Base-by-base conservation (phyloP, 139 green algal genomes). In the Chara braunii region DNA sequence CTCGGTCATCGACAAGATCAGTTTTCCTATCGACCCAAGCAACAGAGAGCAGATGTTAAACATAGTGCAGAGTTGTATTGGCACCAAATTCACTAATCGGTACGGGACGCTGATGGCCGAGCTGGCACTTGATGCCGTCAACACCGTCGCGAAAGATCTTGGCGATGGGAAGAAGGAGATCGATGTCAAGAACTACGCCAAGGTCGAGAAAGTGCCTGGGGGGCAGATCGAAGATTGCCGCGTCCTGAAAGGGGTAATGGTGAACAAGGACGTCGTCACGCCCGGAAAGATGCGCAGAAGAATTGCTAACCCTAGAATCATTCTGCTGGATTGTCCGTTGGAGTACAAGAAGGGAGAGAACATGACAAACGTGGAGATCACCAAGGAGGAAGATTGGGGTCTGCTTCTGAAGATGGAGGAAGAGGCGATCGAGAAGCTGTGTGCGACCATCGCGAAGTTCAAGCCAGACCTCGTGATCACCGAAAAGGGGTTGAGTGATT, bases 291-390 rank as follows among this genome's bases (percentile, higher is more conserved):
- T 99, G 93, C 76, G 81, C 23, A 80, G 93, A 9, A 87, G 81
- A 57, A 95, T 99, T 62, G 44, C 75, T 37, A 95, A 95, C 75
- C 93, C 93, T 0, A 82, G 93, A 59, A 90, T 99, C 63, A 74
- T 99, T 77, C 87, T 99, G 62, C 73, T 99, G 72, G 93, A 99
- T 68, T 99, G 90, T 81, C 90, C 93, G 5, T 79, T 99, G 14
- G 93, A 99, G 83, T 99, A 98, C 86, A 97, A 98, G 79, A 99
- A 99, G 82, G 89, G 89, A 9, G 93, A 99, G 81, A 96, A 91
- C 82, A 90, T 97, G 82, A 96, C 93, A 2, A 95, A 94, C 61
- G 92, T 99, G 62, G 93, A 99, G 80, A 79, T 99, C n/a, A 86
- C 78, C 18, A 90, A 88, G 67, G 92, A 98, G 75, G 90, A 96